Conservation (phyloP, 371 early-diverging fungal genomes). For the Coemansia sp. region DNA sequence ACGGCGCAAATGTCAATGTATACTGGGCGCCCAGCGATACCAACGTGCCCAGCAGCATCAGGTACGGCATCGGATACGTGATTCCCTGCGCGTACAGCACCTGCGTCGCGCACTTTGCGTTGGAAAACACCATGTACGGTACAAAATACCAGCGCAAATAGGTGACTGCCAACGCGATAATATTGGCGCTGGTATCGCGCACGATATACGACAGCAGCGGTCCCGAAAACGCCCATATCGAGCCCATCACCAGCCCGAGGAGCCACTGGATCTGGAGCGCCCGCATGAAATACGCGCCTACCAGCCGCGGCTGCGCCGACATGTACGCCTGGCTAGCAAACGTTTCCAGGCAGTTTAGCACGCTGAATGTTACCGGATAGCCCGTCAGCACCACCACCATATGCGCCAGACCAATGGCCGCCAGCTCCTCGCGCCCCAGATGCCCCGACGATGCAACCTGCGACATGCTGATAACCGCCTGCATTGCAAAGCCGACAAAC, state of each 20-base stretch:
- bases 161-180: conserved; percentile 13
- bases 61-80: conserved; percentile 39
- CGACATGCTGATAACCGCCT: conserved; percentile 46
- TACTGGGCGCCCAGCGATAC: conserved; percentile 25
- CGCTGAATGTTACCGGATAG: conserved; percentile 45
- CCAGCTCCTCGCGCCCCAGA: conserved; percentile 46
- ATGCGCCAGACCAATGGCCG: conserved; percentile 50
- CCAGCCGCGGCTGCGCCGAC: conserved; percentile 42
- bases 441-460: conserved; percentile 47
- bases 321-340: conserved; percentile 53
- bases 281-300: conserved; percentile 41
- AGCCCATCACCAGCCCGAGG: conserved; percentile 40
- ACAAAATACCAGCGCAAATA: conserved; percentile 50
- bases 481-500: conserved; percentile 24
- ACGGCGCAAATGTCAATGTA: conserved; percentile 31
- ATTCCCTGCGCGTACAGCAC: conserved; percentile 49
- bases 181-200: conserved; percentile 11
- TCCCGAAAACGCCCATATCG: conserved; percentile 39
- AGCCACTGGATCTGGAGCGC: conserved; percentile 48
- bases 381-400: conserved; percentile 50
- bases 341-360: conserved; percentile 50
- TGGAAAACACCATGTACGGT: conserved; percentile 30
- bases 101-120: conserved; percentile 35
- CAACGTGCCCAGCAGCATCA: conserved; percentile 41
- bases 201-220: conserved; percentile 22